These are phyloP conservation scores for Aureobasidium leucospermi DNA, from an alignment of 2,329 filamentous ascomycete genomes.

Conservation along the genomic window DNA sequence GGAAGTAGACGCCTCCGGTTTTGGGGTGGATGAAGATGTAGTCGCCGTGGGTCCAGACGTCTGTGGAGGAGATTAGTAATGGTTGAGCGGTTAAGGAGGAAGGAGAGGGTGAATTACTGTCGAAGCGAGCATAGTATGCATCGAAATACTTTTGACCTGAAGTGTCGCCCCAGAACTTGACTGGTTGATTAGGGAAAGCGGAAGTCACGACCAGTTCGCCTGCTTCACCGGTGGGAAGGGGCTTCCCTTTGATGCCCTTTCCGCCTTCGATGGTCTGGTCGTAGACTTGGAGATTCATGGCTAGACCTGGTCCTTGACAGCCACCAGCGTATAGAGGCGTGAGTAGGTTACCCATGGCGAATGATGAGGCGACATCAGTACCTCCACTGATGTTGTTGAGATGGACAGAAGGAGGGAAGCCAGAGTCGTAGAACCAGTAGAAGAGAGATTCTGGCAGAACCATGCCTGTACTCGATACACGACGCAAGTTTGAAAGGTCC, in stretches of 20 bases:
- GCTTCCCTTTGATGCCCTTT: constrained; percentile 37
- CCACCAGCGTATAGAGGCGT: constrained; percentile 57
- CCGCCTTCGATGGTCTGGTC: constrained; percentile 45
- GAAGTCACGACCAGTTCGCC: constrained; percentile 67
- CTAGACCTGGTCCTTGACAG: constrained; percentile 47
- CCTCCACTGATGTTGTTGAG: constrained; percentile 70
- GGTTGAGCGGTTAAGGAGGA: neutral
- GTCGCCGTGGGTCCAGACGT: constrained; percentile 78
- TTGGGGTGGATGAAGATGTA: constrained; percentile 64
- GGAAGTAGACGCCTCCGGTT: constrained; percentile 58
- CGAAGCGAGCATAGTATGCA: constrained; percentile 41
- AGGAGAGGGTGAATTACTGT: constrained; percentile 18
- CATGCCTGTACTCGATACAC: constrained; percentile 72
- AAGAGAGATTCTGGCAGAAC: constrained; percentile 70
- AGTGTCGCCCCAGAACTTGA: constrained; percentile 41
- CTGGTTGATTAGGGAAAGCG: constrained; percentile 69
- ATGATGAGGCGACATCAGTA: constrained; percentile 67
- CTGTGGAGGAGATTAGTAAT: constrained; percentile 11
- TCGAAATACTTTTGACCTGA: constrained; percentile 36
- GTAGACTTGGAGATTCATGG: constrained; percentile 51
- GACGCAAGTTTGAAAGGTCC: constrained; percentile 54
- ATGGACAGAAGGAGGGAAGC: constrained; percentile 60
- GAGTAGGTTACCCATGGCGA: constrained; percentile 57
- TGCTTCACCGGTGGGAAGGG: constrained; percentile 56
- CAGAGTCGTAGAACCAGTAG: constrained; percentile 70